Base-by-base conservation (phyloP, 2,329 filamentous ascomycete genomes). In the Gyromitra esculenta region DNA sequence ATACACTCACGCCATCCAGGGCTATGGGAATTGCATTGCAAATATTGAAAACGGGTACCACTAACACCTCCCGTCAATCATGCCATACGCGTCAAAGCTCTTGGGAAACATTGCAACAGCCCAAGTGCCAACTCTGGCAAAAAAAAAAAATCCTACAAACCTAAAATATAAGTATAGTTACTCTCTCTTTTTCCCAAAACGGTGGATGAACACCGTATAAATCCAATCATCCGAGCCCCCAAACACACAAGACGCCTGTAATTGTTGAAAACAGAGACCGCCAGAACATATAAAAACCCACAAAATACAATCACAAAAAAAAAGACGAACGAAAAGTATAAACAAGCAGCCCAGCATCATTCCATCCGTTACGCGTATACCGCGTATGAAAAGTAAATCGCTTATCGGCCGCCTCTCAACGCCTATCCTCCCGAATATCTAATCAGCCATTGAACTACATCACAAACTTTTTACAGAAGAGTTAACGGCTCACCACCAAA, bases 401-500 rank as follows among this genome's bases (percentile, higher is more conserved):
- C 15, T 48, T 71, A 71, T 43, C 68, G 21, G 13, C 37, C 15
- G n/a, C 57, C 45, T 37, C 37, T 64, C 59, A 71, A 45, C 6
- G 67, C 67, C 67, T 70, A n/a, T 4, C 25, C 48, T 25, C 5
- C 9, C 35, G n/a, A 37, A 13, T 39, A 5, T n/a, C 39, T 8
- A 45, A 60, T 69, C 50, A 69, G 54, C 43, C 25, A 48, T 11
- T 56, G 6, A 31, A 59, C 41, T 31, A 15, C 54, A 43, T 41
- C 6, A 15, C 18, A 62, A 11, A 25, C 15, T 5, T 11, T 31
- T 9, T 13, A 31, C 15, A 18, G 54, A 7, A 5, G 7, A 25
- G 13, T 60, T 31, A 39, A 35, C 15, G 18, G 59, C 72, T 75
- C 7, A 69, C 72, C 54, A 79, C 75, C 31, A 99, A 87, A 81